Base-by-base conservation (phyloP, 352 stramenopile genomes). In the Thalassiosira livingstoniorum region DNA sequence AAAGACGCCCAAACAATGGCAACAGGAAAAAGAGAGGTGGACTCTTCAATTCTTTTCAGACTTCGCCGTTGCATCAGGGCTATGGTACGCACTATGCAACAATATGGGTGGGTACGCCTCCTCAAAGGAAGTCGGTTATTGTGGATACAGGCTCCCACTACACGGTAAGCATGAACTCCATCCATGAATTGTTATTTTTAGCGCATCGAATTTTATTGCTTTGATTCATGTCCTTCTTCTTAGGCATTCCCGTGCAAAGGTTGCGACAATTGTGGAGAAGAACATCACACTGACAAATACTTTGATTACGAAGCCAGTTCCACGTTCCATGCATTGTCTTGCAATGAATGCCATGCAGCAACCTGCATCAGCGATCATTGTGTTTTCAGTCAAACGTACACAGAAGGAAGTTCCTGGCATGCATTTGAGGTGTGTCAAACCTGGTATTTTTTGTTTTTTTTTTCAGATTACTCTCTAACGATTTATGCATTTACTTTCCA, bases 121-220 rank as follows among this genome's bases (percentile, higher is more conserved):
- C 90, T 5, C 92, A 95, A 69, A 67, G 90, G 39, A 84, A 94
- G 29, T 89, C 87, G 23, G 86, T 98, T 4, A 98, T 98, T 70
- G 93, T 98, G 54, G 96, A 98, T 78, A 98, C 96, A 3, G 96
- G 96, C 5, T 97, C 93, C 27, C 95, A 96, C 72, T 97, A 97
- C 91, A 98, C 96, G 10, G 42, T 51, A 51, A 51, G 18, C 18
- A 18, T 18, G 7, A 7, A 51, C 7, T 51, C 7, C 7, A 18
- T 18, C 18, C 42, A 18, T 18, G 18, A 51, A 18, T 18, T 51
- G 7, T 51, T 18, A 7, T 51, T 51, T 18, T 51, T 51, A 18
- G 18, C 42, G 42, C 7, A 51, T 18, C 18, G 7, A 18, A 18
- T 51, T 51, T 51, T 51, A 7, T 51, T n/a, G n/a, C n/a, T n/a